phyloP scores from a whole-genome alignment of 2,329 filamentous ascomycete genomes.

The Rhexocercosporidium sp. region DNA sequence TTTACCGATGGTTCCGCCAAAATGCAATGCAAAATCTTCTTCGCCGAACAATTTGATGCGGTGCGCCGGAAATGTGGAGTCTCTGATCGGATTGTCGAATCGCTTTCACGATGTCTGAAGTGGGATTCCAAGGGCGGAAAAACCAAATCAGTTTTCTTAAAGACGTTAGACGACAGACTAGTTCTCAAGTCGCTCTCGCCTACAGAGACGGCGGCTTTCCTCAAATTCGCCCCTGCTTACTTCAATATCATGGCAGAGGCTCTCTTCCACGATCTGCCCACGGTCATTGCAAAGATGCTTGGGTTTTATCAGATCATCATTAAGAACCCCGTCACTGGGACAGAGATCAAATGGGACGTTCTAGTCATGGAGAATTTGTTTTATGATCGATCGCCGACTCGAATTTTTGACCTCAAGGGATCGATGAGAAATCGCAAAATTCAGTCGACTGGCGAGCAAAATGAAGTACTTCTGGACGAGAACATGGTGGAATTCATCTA shows the following conservation, averaged over 20 bases:
- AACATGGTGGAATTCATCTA: conserved; percentile 99
- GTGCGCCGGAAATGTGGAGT: conserved; percentile 91
- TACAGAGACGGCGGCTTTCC: conserved; percentile 90
- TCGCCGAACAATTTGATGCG: conserved; percentile 96
- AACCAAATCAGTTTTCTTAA: conserved; percentile 95
- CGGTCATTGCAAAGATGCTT: conserved; percentile 98
- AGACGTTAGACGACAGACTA: conserved; percentile 92
- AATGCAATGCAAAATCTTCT: conserved; percentile 98
- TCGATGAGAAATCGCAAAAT: conserved; percentile 99
- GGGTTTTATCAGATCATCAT: conserved; percentile 98
- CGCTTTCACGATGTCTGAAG: conserved; percentile 90
- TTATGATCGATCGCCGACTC: conserved; percentile 88
- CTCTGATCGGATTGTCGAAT: conserved; percentile 92
- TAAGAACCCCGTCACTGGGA: conserved; percentile 89
- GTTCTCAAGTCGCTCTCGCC: conserved; percentile 81
- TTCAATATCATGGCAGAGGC: conserved; percentile 97
- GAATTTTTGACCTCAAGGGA: conserved; percentile 95
- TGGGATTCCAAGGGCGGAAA: conserved; percentile 99
- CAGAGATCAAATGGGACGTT: conserved; percentile 93
- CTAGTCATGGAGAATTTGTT: conserved; percentile 98
- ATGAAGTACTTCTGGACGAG: conserved; percentile 95
- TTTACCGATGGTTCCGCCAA: conserved; percentile 93
- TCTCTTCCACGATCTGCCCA: conserved; percentile 92
- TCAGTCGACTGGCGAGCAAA: conserved; percentile 90
- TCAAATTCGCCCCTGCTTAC: conserved; percentile 95